These are phyloP conservation scores for Didymella segeticola DNA, from an alignment of 2,329 filamentous ascomycete genomes.

Conservation along the genomic window DNA sequence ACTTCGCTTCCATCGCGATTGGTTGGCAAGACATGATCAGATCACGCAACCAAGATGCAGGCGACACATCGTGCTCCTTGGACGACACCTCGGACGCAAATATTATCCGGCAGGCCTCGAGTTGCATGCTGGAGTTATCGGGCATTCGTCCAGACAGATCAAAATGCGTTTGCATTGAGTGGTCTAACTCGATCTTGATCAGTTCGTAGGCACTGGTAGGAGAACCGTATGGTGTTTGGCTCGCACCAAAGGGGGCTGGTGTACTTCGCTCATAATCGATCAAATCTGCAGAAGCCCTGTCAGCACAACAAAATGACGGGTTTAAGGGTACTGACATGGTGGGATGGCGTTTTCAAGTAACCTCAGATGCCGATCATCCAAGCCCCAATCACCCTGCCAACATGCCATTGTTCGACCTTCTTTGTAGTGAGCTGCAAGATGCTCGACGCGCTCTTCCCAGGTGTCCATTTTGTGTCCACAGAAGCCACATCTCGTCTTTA, in stretches of 20 bases:
- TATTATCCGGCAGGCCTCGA: slow-evolving; percentile 38
- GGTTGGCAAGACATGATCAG: slow-evolving; percentile 33
- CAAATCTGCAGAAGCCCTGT: slow-evolving; percentile 22
- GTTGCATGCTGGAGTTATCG: slow-evolving; percentile 30
- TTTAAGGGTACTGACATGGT: slow-evolving; percentile 21
- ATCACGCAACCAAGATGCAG: slow-evolving; percentile 33
- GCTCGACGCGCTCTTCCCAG: slow-evolving; percentile 33
- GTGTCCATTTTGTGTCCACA: slow-evolving; percentile 28
- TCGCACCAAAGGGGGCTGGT: slow-evolving; percentile 30
- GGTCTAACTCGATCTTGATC: slow-evolving; percentile 34
- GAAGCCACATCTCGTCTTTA: slow-evolving; percentile 35
- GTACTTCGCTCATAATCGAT: slow-evolving; percentile 29
- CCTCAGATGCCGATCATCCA: slow-evolving; percentile 21
- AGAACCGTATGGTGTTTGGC: slow-evolving; percentile 27
- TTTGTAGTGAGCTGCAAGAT: slow-evolving; percentile 39
- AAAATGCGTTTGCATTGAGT: slow-evolving; percentile 31
- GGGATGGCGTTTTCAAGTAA: slow-evolving; percentile 31
- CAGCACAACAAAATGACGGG: background rate
- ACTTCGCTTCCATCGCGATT: slow-evolving; percentile 26
- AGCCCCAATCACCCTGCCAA: slow-evolving; percentile 39
- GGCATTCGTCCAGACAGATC: slow-evolving; percentile 29
- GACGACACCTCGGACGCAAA: slow-evolving; percentile 30
- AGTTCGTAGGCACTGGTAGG: slow-evolving; percentile 37
- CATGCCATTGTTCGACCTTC: slow-evolving; percentile 30
- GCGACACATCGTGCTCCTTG: slow-evolving; percentile 1